phyloP scores from a whole-genome alignment of 2,329 filamentous ascomycete genomes.

The Phaeosphaeriaceae sp. region DNA sequence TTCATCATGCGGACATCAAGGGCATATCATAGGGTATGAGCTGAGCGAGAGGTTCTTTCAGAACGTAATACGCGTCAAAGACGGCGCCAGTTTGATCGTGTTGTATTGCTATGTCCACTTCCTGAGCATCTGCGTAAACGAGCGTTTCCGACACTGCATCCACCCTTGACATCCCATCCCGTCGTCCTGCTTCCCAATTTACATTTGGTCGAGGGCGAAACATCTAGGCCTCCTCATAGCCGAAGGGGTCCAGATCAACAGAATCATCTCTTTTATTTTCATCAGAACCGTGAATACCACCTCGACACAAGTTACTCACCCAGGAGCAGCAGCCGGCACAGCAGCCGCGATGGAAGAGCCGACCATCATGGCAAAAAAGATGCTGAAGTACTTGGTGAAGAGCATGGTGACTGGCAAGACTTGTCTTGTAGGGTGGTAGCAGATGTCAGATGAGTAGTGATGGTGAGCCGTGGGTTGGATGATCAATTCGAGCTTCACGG shows the following conservation, averaged over 20 bases:
- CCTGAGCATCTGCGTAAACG: not conserved
- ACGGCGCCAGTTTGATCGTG: not conserved
- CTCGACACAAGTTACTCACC: not conserved
- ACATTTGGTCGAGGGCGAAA: not conserved
- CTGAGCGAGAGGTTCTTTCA: not conserved
- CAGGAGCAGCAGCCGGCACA: not conserved
- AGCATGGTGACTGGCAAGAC: not conserved
- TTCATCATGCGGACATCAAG: no score
- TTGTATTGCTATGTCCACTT: not conserved
- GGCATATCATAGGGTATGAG: no score
- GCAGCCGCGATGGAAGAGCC: not conserved
- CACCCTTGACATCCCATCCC: not conserved
- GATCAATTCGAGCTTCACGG: not conserved
- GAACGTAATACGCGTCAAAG: not conserved
- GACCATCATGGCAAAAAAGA: not conserved
- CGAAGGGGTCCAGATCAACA: not conserved
- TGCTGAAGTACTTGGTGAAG: conserved; percentile 1
- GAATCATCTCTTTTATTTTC: not conserved
- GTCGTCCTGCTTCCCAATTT: not conserved
- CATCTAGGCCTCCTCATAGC: not conserved
- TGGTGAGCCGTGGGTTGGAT: not conserved
- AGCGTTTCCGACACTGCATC: not conserved
- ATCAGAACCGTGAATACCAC: not conserved
- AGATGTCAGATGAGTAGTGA: not conserved
- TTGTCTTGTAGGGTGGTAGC: not conserved